A percentile compares a stretch with the other conserved stretches of the same genome.
phyloP scores from a whole-genome alignment of 116 monocot genomes.

The Cymodocea nodosa region DNA sequence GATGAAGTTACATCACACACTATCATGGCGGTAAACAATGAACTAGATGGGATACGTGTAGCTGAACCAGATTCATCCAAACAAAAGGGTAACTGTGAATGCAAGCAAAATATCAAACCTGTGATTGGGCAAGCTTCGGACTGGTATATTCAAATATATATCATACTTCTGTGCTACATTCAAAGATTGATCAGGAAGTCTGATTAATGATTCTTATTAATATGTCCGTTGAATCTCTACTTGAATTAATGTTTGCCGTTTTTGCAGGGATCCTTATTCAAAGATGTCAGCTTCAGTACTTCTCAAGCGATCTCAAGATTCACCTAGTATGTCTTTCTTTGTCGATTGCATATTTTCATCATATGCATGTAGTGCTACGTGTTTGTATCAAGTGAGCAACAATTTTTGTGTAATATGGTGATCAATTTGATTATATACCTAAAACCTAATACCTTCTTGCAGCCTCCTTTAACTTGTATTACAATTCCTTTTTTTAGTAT shows the following conservation, averaged over 20 bases:
- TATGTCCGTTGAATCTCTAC: not conserved
- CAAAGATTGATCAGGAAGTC: not conserved
- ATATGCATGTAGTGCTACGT: too few relatives aligned
- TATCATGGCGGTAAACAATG: constrained; percentile 1
- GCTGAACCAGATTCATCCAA: not conserved
- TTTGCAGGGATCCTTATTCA: constrained; percentile 15
- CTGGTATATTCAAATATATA: constrained; percentile 8
- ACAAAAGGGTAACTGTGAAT: not conserved
- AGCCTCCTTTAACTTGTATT: too few relatives aligned
- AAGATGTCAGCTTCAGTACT: constrained; percentile 7
- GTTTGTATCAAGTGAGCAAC: too few relatives aligned
- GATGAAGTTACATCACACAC: not conserved
- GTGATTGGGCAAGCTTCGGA: constrained; percentile 3
- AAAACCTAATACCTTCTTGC: too few relatives aligned
- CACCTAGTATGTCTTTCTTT: constrained; percentile 7
- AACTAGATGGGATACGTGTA: not conserved
- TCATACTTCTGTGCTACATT: not conserved
- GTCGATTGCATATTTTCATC: not conserved
- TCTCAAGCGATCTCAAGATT: not conserved
- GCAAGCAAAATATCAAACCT: not conserved
- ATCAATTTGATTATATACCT: too few relatives aligned
- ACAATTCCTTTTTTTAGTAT: too few relatives aligned
- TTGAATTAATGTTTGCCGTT: not conserved
- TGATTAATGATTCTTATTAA: not conserved
- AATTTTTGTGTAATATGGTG: too few relatives aligned